Conservation (phyloP, 495 filamentous ascomycete genomes). For the Xylaria nigripes region DNA sequence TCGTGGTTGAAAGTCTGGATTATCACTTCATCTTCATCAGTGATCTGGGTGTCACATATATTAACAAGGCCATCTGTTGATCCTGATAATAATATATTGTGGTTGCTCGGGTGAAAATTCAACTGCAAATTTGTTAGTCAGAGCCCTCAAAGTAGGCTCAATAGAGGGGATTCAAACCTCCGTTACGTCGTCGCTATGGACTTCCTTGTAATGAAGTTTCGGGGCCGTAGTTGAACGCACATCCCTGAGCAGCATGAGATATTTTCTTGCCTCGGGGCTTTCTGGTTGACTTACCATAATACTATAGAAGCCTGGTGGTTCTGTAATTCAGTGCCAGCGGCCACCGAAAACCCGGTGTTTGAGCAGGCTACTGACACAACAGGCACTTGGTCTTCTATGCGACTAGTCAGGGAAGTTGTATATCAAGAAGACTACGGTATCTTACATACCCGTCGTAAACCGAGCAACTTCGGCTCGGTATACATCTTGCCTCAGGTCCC, state of each 20-base stretch:
- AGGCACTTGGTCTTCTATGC: slow-evolving; percentile 35
- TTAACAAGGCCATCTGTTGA: slow-evolving; percentile 91
- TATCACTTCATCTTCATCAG: slow-evolving; percentile 80
- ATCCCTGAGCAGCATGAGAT: slow-evolving; percentile 47
- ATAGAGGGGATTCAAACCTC: slow-evolving; percentile 42
- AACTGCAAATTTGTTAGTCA: slow-evolving; percentile 37
- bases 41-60: slow-evolving; percentile 64
- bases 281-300: slow-evolving; percentile 52
- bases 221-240: slow-evolving; percentile 48
- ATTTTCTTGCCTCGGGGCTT: neutral
- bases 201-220: slow-evolving; percentile 63
- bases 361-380: slow-evolving; percentile 64
- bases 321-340: slow-evolving; percentile 70
- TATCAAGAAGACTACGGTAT: slow-evolving; percentile 38
- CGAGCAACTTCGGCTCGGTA: slow-evolving; percentile 25
- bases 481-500: slow-evolving; percentile 45
- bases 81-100: slow-evolving; percentile 65
- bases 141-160: neutral
- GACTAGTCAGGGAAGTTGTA: slow-evolving; percentile 2
- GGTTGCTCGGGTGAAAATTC: slow-evolving; percentile 58
- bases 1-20: slow-evolving; percentile 82
- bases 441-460: slow-evolving; percentile 43
- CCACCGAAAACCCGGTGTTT: slow-evolving; percentile 49
- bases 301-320: slow-evolving; percentile 64
- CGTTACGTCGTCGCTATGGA: slow-evolving; percentile 89